Conservation (phyloP, 768 basidiomycete species). For the Hygrophoropsis aurantiaca region DNA sequence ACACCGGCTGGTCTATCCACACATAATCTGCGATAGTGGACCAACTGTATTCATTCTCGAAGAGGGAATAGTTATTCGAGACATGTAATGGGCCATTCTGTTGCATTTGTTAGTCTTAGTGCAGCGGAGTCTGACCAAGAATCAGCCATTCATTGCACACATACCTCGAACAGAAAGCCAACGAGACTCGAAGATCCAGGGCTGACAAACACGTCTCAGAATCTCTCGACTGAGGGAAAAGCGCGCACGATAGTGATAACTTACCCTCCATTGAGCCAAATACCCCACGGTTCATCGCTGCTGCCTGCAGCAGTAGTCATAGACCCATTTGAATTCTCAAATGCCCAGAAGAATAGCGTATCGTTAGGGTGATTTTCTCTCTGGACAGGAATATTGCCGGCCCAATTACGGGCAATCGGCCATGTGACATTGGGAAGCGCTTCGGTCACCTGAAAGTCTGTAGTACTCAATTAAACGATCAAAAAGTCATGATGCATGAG, state of each 20-base stretch:
- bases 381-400: conserved; percentile 64
- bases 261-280: conserved; percentile 76
- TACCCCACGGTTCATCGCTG: conserved; percentile 61
- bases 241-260: no score
- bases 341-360: conserved; percentile 66
- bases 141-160: no score
- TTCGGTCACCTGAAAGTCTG: conserved; percentile 61
- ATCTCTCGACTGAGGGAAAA: no score
- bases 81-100: conserved; percentile 74
- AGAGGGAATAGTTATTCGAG: conserved; percentile 46
- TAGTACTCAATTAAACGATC: background rate
- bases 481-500: no score
- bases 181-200: conserved; percentile 72
- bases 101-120: background rate
- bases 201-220: no score
- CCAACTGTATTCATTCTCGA: conserved; percentile 58
- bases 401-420: conserved; percentile 49
- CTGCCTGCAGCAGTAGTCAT: conserved; percentile 39
- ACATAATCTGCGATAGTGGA: conserved; percentile 61
- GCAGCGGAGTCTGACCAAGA: background rate
- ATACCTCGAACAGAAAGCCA: conserved; percentile 65
- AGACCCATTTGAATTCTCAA: conserved; percentile 57
- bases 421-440: conserved; percentile 64
- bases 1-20: conserved; percentile 76
- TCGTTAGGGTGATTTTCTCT: conserved; percentile 60